Conservation (phyloP, 164 flowering plant species). For the Tetrastigma voinierianum region DNA sequence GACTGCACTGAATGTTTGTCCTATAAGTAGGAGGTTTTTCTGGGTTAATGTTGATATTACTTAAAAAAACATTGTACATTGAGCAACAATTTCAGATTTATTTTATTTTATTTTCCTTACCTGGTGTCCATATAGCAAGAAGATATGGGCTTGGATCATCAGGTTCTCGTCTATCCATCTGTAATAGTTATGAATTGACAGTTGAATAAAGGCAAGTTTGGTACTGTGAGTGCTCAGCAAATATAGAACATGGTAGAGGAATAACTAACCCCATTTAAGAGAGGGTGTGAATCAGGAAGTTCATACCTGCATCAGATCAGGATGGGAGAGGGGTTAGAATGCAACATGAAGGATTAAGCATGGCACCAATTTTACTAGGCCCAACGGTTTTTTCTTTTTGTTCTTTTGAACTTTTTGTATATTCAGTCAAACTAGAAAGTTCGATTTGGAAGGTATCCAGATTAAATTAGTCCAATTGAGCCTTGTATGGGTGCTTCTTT, state of each 20-base stretch:
- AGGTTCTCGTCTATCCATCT: slow-evolving; percentile 55
- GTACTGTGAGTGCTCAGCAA: background rate
- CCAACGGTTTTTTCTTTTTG: too few species aligned
- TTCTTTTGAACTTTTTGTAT: background rate
- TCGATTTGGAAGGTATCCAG: background rate
- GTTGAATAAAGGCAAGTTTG: background rate
- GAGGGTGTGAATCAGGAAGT: slow-evolving; percentile 68
- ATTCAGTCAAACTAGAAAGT: background rate
- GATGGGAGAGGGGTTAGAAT: background rate
- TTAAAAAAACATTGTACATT: background rate
- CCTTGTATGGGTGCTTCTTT: background rate
- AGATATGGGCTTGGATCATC: slow-evolving; percentile 76
- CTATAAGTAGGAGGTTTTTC: too few species aligned
- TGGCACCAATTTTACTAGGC: too few species aligned
- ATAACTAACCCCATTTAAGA: slow-evolving; percentile 43
- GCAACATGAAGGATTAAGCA: background rate
- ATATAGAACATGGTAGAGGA: background rate
- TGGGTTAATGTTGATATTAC: background rate
- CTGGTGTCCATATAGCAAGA: slow-evolving; percentile 70
- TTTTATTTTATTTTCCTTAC: slow-evolving; percentile 25
- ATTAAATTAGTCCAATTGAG: background rate
- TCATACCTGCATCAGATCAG: slow-evolving; percentile 50
- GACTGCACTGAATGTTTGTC: too few species aligned
- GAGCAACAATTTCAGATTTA: background rate
- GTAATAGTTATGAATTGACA: slow-evolving; percentile 2